Evolutionary conservation across 2,329 filamentous ascomycete genomes (phyloP), one percentile per base, ranked within the genome.

Genomic region (Lasiodiplodia theobromae): DNA sequence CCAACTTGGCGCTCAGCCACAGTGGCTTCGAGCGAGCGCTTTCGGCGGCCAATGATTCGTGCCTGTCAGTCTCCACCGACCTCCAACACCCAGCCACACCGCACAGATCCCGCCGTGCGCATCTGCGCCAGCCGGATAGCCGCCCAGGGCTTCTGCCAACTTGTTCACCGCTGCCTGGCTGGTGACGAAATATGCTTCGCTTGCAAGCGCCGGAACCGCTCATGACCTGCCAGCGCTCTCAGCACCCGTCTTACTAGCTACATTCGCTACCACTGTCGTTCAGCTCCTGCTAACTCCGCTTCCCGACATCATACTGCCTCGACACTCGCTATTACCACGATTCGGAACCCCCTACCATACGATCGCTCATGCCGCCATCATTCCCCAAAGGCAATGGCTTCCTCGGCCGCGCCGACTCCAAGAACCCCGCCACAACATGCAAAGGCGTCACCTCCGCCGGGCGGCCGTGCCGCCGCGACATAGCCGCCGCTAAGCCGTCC

Each of bases 371-470:
- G 60, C 28, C 60, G 31, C 47, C 60, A 4, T 44, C 47, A 31
- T 64, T 64, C 31, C 60, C 47, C 23, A 40, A 47, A 18, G 28
- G 47, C 47, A 25, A 23, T 14, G 40, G 38, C 60, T 38, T 64
- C 18, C 28, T 64, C n/a, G 60, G 60, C 60, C 91, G 94, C 69
- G 89, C 89, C 74, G 94, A 97, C 84, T 97, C 93, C 64, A 93
- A 92, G 77, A 91, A 97, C 72, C 91, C 94, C 2, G 85, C 87
- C 1, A 91, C 90, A 14, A 97, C 94, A 77, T 99, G 96, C 81
- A 90, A 91, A 81, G 96, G 96, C 69, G 88, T 98, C 71, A 97
- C 94, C 4, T 86, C 89, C 34, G 88, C 86, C 73, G 96, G 96
- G n/a, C 87, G 89, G 62, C 92, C 93, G 12, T 99, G 96, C 82